A percentile compares a stretch with the other conserved stretches of the same genome.
Conservation (phyloP, 202 grass and related monocot species). For the Bolboschoenoplectus hybrid region DNA sequence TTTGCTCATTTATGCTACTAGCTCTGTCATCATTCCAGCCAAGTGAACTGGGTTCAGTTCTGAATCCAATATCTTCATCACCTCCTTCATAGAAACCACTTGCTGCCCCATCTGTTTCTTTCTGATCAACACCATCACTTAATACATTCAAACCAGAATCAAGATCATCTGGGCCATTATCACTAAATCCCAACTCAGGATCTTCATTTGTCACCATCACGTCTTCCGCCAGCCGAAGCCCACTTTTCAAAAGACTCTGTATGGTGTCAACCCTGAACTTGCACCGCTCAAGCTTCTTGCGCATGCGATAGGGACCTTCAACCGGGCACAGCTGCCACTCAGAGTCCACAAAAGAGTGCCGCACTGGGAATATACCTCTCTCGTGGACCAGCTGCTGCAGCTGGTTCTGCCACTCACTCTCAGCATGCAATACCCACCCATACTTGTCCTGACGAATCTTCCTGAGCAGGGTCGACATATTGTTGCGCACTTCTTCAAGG, state of each 20-base stretch:
- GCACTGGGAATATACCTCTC: constrained; percentile 93
- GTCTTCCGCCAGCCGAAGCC: constrained; percentile 62
- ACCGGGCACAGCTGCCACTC: constrained; percentile 84
- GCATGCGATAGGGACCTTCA: constrained; percentile 98
- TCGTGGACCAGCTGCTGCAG: constrained; percentile 92
- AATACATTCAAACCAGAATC: constrained; percentile 83
- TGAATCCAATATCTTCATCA: constrained; percentile 71
- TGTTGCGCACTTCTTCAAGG: constrained; percentile 87
- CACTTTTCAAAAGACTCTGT: constrained; percentile 69
- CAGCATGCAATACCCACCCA: constrained; percentile 97
- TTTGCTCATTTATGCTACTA: constrained; percentile 81
- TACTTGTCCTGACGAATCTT: constrained; percentile 97
- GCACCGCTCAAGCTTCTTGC: constrained; percentile 90
- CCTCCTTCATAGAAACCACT: constrained; percentile 63
- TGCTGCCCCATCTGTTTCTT: constrained; percentile 55
- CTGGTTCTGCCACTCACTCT: constrained; percentile 97
- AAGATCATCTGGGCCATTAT: constrained; percentile 67
- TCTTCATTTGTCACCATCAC: constrained; percentile 54
- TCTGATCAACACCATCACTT: constrained; percentile 57
- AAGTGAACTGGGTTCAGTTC: constrained; percentile 57
- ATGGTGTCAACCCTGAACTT: constrained; percentile 95
- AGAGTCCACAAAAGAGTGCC: constrained; percentile 59
- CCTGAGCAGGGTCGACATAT: constrained; percentile 93
- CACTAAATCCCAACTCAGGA: constrained; percentile 35
- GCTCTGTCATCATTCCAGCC: constrained; percentile 84